Percentiles rank a stretch among this genome's conserved stretches.
These are phyloP conservation scores for Linum lewisii DNA, from an alignment of 345 rosid genomes.

Conservation along the genomic window DNA sequence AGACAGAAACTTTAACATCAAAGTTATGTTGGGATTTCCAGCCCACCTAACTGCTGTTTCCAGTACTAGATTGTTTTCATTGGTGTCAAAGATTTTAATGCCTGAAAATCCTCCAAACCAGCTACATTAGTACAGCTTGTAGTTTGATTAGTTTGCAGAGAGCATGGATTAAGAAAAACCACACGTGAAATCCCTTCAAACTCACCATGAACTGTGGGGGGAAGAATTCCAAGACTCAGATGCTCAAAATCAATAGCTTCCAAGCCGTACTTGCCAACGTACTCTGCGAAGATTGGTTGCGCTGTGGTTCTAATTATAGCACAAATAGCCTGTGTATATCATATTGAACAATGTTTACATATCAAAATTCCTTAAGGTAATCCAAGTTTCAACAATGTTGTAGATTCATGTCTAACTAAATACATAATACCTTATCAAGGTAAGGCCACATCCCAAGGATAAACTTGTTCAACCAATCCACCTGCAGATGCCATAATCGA, in stretches of 20 bases:
- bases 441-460: constrained; percentile 59
- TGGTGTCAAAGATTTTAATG: constrained; percentile 51
- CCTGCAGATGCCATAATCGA: constrained; percentile 24
- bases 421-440: constrained; percentile 50
- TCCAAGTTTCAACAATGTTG: background rate
- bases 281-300: constrained; percentile 51
- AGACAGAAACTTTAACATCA: constrained; percentile 45
- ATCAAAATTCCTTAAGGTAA: background rate
- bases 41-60: constrained; percentile 75
- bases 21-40: constrained; percentile 60
- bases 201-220: constrained; percentile 52
- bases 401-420: constrained; percentile 8
- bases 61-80: constrained; percentile 55
- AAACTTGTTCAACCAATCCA: constrained; percentile 70
- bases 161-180: background rate
- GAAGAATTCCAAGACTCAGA: constrained; percentile 54
- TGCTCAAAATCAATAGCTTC: constrained; percentile 43
- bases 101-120: constrained; percentile 28
- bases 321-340: constrained; percentile 44
- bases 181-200: too few relatives aligned
- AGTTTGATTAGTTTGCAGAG: background rate
- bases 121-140: background rate
- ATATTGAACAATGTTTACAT: background rate
- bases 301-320: constrained; percentile 32
- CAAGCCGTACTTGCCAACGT: constrained; percentile 37